Evolutionary conservation across 1,139 yeast genomes (phyloP).

Genomic region (Sugiyamaella xylanicola): DNA sequence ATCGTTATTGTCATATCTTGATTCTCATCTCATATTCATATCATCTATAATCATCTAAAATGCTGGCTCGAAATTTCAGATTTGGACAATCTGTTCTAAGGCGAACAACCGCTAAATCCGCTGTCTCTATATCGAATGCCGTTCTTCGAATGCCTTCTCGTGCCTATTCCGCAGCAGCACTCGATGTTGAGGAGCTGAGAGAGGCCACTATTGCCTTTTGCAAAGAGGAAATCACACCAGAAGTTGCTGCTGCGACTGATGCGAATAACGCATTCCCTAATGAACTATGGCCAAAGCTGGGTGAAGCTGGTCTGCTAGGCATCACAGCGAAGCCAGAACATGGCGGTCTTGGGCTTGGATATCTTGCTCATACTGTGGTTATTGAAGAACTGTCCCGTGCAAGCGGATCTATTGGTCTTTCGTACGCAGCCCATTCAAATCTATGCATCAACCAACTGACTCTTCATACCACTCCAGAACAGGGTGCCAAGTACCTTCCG

Average conservation of each 20-base stretch:
- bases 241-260: conserved; percentile 39
- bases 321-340: conserved; percentile 42
- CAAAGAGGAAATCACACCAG: conserved; percentile 37
- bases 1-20: background rate
- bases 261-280: conserved; percentile 39
- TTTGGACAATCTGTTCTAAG: background rate
- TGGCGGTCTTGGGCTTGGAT: conserved; percentile 42
- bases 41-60: background rate
- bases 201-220: conserved; percentile 41
- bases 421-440: conserved; percentile 43
- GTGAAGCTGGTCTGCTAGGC: conserved; percentile 42
- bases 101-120: background rate
- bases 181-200: conserved; percentile 39
- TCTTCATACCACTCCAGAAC: conserved; percentile 37
- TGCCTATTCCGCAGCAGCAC: conserved; percentile 19
- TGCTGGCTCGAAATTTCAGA: background rate
- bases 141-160: background rate
- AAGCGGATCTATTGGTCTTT: conserved; percentile 40
- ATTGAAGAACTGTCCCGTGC: conserved; percentile 43
- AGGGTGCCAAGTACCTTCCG: conserved; percentile 40
- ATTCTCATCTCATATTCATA: background rate
- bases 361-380: conserved; percentile 41
- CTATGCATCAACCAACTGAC: conserved; percentile 42
- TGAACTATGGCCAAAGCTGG: conserved; percentile 41
- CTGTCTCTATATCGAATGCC: background rate